Conservation (phyloP, 495 filamentous ascomycete species). For the Penicillium goetzii region DNA sequence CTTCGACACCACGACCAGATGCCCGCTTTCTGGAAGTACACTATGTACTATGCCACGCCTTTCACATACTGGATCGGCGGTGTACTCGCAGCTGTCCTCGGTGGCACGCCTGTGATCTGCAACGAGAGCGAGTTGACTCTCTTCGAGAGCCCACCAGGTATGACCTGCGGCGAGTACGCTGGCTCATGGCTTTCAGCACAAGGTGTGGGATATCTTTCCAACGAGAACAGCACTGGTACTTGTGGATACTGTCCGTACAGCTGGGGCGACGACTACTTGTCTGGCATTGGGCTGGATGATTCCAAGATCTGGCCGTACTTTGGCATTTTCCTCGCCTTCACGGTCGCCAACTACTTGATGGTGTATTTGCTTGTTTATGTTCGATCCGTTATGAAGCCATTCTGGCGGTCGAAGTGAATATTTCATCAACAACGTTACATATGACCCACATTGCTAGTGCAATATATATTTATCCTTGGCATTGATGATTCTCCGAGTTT, state of each 20-base stretch:
- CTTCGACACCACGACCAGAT: conserved; percentile 77
- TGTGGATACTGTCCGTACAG: conserved; percentile 66
- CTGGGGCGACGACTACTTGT: conserved; percentile 64
- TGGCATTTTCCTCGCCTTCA: conserved; percentile 73
- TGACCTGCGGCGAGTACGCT: conserved; percentile 76
- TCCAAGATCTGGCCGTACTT: conserved; percentile 69
- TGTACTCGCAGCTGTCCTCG: conserved; percentile 73
- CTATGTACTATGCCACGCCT: conserved; percentile 79
- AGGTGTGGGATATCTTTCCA: conserved; percentile 68
- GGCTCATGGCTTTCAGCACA: conserved; percentile 60
- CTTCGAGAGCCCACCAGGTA: conserved; percentile 63
- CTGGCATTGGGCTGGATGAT: conserved; percentile 61
- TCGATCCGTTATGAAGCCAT: conserved; percentile 41
- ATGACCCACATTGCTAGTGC: not conserved
- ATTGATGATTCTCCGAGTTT: too few relatives aligned
- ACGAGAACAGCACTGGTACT: conserved; percentile 34
- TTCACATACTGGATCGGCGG: conserved; percentile 85
- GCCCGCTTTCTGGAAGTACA: conserved; percentile 77
- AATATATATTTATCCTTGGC: too few relatives aligned
- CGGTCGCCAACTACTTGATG: conserved; percentile 68
- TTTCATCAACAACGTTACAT: not conserved
- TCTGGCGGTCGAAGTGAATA: conserved; percentile 42
- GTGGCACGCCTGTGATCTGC: conserved; percentile 64
- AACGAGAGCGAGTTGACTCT: conserved; percentile 58
- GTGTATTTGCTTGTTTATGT: conserved; percentile 60